Evolutionary conservation across 192 early-diverging fungal genomes (phyloP), one percentile per base, ranked within the genome.

Genomic region (Coemansia asiatica): DNA sequence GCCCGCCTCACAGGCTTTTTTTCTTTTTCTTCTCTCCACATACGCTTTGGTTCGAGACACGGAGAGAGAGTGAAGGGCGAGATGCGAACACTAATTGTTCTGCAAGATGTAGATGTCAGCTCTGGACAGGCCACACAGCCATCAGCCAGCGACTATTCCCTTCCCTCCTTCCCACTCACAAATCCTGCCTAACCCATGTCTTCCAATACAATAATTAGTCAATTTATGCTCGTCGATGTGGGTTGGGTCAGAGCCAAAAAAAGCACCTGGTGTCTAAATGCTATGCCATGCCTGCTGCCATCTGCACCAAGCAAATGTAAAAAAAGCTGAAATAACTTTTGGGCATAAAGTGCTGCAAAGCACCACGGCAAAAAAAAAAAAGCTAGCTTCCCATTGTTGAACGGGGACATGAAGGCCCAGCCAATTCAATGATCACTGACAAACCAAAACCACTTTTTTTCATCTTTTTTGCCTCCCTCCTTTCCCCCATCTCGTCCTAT

Each of bases 191-290:
- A 55, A 15, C 53, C 53, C 53, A 21, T 29, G 53, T n/a, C 53
- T 55, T 55, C 53, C 13, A 2, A 26, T 55, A n/a, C n/a, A n/a
- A n/a, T n/a, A n/a, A n/a, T n/a, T n/a, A n/a, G 50, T 15, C 53
- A 55, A 55, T 55, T 55, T 55, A 55, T 55, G 53, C 53, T 28
- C 26, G 18, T 5, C 27, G 53, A 26, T n/a, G 53, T 27, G 27
- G 18, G 53, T 18, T 55, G 53, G 53, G 53, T 55, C 53, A 55
- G 53, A 55, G 53, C 53, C 53, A 55, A 28, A 55, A 28, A 55
- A 28, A 55, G n/a, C 22, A n/a, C 53, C 53, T 44, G 40, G 40
- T 13, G 40, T 44, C 40, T 44, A 44, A 44, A 44, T 44, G 40
- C 40, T 44, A 44, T 44, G 40, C 40, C 40, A 44, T 44, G 40